Evolutionary conservation across 805 yeast genomes (phyloP).

Genomic region (Myxozyma udenii): DNA sequence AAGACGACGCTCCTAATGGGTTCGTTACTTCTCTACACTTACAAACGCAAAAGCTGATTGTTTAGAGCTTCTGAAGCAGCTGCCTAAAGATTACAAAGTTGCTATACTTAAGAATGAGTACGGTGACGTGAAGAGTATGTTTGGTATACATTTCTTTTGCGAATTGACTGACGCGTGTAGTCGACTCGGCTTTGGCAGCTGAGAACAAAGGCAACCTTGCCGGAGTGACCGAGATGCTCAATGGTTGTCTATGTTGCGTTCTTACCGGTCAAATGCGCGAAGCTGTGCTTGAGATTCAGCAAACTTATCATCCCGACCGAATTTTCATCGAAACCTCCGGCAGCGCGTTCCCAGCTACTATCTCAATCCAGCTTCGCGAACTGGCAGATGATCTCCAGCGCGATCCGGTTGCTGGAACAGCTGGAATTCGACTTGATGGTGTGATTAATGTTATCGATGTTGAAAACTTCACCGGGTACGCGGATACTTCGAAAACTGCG

Average conservation of each 20-base stretch:
- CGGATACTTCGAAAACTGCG: slow-evolving; percentile 29
- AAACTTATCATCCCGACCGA: slow-evolving; percentile 25
- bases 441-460: slow-evolving; percentile 30
- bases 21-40: slow-evolving; percentile 2
- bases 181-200: slow-evolving; percentile 28
- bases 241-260: slow-evolving; percentile 31
- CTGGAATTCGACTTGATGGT: slow-evolving; percentile 25
- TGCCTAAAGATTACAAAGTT: slow-evolving; percentile 27
- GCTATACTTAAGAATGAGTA: slow-evolving; percentile 30
- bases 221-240: slow-evolving; percentile 30
- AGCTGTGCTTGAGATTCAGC: slow-evolving; percentile 25
- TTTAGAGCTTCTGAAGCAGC: slow-evolving; percentile 22
- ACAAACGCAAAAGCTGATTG: too few relatives aligned
- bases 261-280: slow-evolving; percentile 30
- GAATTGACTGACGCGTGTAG: slow-evolving; percentile 1
- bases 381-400: slow-evolving; percentile 20
- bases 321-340: slow-evolving; percentile 31
- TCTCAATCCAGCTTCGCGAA: slow-evolving; percentile 28
- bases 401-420: not conserved
- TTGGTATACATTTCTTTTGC: not conserved
- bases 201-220: slow-evolving; percentile 20
- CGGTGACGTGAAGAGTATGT: slow-evolving; percentile 27
- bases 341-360: slow-evolving; percentile 31
- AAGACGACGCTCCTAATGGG: slow-evolving; percentile 29
- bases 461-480: slow-evolving; percentile 31